A percentile compares a stretch with the other conserved stretches of the same genome.
phyloP scores from a whole-genome alignment of 257 asterid species.

The Solanum phureja region DNA sequence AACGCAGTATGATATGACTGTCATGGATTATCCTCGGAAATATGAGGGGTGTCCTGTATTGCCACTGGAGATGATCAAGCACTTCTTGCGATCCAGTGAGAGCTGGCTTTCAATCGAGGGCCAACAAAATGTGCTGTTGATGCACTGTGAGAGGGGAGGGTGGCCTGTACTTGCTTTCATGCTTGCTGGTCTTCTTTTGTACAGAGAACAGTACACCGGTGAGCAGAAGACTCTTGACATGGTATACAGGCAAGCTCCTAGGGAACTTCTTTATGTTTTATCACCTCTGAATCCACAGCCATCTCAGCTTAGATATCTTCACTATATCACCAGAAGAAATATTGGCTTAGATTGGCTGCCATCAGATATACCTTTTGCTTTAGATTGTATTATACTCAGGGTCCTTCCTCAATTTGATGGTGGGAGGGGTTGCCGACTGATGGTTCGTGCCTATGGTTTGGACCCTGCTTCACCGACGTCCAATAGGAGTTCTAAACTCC shows the following conservation, averaged over 20 bases:
- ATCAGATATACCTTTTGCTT: conserved; percentile 69
- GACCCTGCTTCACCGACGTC: conserved; percentile 63
- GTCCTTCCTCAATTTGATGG: conserved; percentile 62
- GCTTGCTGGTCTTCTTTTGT: conserved; percentile 97
- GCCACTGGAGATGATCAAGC: conserved; percentile 95
- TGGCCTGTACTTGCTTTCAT: conserved; percentile 99
- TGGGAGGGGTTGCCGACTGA: conserved; percentile 85
- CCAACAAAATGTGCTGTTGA: conserved; percentile 89
- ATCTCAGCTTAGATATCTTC: conserved; percentile 97
- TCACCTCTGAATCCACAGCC: conserved; percentile 96
- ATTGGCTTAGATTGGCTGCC: conserved; percentile 89
- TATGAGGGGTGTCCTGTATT: conserved; percentile 87
- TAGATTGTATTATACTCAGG: conserved; percentile 4
- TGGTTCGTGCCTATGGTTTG: conserved; percentile 82
- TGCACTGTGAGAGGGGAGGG: conserved; percentile 98
- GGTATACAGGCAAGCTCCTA: conserved; percentile 97
- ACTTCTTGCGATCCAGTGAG: conserved; percentile 93
- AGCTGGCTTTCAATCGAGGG: conserved; percentile 98
- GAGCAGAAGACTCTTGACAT: conserved; percentile 96
- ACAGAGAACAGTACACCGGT: conserved; percentile 84
- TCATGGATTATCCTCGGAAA: conserved; percentile 95
- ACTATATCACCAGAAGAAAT: conserved; percentile 77
- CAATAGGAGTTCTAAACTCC: conserved; percentile 77
- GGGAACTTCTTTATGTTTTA: conserved; percentile 90
- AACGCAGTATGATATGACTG: conserved; percentile 94